phyloP scores from a whole-genome alignment of 768 basidiomycete genomes.

The Paxillus involutus region DNA sequence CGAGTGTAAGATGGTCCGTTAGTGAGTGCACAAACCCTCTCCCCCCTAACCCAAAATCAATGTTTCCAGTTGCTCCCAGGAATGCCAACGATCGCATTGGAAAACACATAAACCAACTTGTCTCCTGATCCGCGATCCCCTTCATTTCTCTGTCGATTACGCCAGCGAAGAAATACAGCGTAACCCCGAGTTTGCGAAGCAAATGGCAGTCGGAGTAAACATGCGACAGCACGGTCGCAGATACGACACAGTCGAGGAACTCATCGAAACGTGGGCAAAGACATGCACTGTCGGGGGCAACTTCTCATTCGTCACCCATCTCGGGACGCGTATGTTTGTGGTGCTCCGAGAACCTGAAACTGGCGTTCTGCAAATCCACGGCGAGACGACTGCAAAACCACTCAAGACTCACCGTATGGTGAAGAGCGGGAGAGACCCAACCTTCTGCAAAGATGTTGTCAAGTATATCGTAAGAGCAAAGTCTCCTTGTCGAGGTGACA shows the following conservation, averaged over 20 bases:
- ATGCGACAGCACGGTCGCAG: neutral
- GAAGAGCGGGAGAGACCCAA: neutral
- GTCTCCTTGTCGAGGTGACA: neutral
- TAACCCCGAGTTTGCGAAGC: neutral
- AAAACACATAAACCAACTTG: neutral
- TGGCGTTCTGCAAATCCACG: neutral
- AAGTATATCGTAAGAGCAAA: neutral
- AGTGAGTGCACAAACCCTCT: neutral
- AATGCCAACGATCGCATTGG: neutral
- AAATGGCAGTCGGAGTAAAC: neutral
- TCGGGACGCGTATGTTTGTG: neutral
- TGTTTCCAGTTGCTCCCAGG: neutral
- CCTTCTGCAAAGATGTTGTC: neutral
- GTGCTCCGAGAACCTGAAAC: neutral
- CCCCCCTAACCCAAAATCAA: neutral
- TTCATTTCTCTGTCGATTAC: neutral
- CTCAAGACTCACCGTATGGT: neutral
- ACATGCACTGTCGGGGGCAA: neutral
- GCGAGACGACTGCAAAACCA: neutral
- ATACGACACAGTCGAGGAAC: neutral
- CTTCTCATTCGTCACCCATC: neutral
- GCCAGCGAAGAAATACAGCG: neutral
- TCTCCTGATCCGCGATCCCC: neutral
- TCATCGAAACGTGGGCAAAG: neutral
- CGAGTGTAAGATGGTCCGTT: neutral